Conservation (phyloP, 176 grass and related monocot genomes). For the Juncus inflexus region DNA sequence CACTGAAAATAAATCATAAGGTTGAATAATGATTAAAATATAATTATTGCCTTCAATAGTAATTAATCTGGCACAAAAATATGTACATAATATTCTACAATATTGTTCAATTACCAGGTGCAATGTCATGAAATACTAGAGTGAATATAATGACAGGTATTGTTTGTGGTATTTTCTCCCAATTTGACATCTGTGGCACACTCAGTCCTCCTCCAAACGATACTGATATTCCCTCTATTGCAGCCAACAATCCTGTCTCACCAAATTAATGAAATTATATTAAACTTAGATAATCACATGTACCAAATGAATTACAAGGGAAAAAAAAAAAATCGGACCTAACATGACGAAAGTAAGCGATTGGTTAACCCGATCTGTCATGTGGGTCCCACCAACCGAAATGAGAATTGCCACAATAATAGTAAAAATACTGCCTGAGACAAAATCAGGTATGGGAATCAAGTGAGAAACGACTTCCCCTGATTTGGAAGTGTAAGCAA, state of each 20-base stretch:
- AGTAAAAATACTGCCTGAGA: conserved; percentile 55
- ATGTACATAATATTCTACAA: background rate
- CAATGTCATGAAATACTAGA: conserved; percentile 81
- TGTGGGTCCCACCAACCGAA: conserved; percentile 44
- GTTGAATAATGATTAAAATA: background rate
- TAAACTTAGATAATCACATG: background rate
- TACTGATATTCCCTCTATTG: conserved; percentile 52
- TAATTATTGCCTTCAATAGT: too few species aligned
- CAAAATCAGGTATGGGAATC: conserved; percentile 41
- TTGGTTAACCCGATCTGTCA: conserved; percentile 68
- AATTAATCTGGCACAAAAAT: background rate
- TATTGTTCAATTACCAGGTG: conserved; percentile 41
- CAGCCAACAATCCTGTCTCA: conserved; percentile 46
- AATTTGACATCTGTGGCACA: conserved; percentile 44
- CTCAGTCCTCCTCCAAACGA: conserved; percentile 49
- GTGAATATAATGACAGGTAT: conserved; percentile 82
- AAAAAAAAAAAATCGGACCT: conserved; percentile 15
- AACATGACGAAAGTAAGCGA: conserved; percentile 68
- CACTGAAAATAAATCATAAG: conserved; percentile 35
- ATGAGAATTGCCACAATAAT: conserved; percentile 57
- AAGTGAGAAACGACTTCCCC: conserved; percentile 62
- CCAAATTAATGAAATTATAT: background rate
- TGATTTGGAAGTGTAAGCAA: conserved; percentile 75
- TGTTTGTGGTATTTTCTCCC: conserved; percentile 63
- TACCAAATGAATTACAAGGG: background rate